Percentiles rank a stretch among this genome's conserved stretches.
Conservation (phyloP, 768 basidiomycete species). For the Terana coerulea region DNA sequence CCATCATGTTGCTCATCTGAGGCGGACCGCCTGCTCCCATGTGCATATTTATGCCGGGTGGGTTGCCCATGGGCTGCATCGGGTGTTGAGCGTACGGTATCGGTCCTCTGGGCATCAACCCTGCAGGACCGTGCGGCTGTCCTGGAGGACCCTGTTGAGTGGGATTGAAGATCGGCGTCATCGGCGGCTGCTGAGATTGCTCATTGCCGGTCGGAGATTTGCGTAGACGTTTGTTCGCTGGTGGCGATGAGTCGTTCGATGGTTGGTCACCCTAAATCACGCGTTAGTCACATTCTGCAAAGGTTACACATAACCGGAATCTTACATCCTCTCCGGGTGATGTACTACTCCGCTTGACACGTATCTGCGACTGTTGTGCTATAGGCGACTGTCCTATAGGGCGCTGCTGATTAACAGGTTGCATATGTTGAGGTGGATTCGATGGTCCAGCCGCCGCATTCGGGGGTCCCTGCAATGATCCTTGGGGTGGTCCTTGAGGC, state of each 20-base stretch:
- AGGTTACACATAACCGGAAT: neutral
- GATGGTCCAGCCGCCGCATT: conserved; percentile 44
- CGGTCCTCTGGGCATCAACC: conserved; percentile 31
- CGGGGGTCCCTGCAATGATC: too few species aligned
- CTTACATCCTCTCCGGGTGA: conserved; percentile 33
- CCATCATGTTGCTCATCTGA: conserved; percentile 38
- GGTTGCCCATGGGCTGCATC: conserved; percentile 20
- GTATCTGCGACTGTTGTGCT: conserved; percentile 15
- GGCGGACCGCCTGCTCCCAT: conserved; percentile 33
- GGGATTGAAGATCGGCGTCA: conserved; percentile 32
- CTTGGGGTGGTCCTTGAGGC: too few species aligned
- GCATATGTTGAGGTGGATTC: conserved; percentile 24
- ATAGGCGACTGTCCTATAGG: conserved; percentile 21
- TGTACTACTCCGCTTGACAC: conserved; percentile 31
- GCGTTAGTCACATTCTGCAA: neutral
- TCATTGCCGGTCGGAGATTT: conserved; percentile 28
- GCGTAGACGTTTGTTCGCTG: conserved; percentile 29
- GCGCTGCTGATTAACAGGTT: conserved; percentile 27
- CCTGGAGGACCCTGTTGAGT: conserved; percentile 27
- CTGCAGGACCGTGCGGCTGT: conserved; percentile 35
- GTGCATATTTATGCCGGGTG: conserved; percentile 24
- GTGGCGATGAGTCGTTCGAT: conserved; percentile 30
- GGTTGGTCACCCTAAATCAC: conserved; percentile 24
- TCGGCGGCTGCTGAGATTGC: conserved; percentile 34
- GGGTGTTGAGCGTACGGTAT: conserved; percentile 27